phyloP scores from a whole-genome alignment of 75 land plant genomes.

The Larix kaempferi region DNA sequence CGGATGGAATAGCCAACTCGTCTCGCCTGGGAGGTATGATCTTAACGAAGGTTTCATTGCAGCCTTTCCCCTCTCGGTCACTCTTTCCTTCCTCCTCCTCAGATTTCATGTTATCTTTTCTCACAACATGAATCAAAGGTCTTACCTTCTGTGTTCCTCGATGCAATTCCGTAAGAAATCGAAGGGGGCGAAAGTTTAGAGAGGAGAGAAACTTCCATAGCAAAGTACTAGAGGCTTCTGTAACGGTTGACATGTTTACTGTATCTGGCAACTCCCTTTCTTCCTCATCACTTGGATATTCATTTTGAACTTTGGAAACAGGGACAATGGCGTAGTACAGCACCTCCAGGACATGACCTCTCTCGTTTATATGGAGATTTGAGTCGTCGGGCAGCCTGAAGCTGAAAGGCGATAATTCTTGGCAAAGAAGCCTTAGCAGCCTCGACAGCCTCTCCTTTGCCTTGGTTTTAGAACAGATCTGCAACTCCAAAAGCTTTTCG shows the following conservation, averaged over 20 bases:
- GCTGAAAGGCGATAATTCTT: slow-evolving; percentile 39
- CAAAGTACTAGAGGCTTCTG: not conserved
- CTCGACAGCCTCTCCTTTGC: slow-evolving; percentile 18
- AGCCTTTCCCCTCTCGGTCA: too few relatives aligned
- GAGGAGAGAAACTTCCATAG: not conserved
- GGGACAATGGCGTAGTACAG: not conserved
- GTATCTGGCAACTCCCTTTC: not conserved
- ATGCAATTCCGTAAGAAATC: not conserved
- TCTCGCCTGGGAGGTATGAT: slow-evolving; percentile 22
- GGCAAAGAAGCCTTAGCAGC: slow-evolving; percentile 23
- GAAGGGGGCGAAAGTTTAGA: not conserved
- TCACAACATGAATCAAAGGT: too few relatives aligned
- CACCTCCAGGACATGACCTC: not conserved
- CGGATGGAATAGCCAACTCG: slow-evolving; percentile 38
- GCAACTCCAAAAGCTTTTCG: slow-evolving; percentile 24
- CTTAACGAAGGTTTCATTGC: not conserved
- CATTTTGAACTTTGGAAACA: not conserved
- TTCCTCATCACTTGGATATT: not conserved
- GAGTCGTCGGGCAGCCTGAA: not conserved
- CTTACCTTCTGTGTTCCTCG: not conserved
- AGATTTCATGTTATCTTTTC: too few relatives aligned
- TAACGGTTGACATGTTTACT: not conserved
- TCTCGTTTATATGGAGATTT: not conserved
- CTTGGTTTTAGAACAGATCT: slow-evolving; percentile 5
- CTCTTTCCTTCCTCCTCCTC: too few relatives aligned